Evolutionary conservation across 31 red algal species (phyloP).

Genomic region (Asparagopsis taxiformis): DNA sequence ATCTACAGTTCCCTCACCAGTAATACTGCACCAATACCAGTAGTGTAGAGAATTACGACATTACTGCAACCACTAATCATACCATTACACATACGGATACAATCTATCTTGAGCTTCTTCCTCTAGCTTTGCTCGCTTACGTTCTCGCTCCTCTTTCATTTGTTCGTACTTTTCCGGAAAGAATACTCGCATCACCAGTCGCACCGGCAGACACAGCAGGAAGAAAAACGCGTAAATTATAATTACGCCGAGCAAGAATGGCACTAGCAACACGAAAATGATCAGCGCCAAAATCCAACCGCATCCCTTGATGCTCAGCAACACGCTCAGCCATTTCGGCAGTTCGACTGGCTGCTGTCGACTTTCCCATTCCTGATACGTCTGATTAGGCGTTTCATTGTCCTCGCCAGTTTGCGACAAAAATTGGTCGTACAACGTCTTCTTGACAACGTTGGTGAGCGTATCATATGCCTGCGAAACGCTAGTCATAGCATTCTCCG

Average conservation of each 20-base stretch:
- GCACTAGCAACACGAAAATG: constrained; percentile 35
- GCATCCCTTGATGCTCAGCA: constrained; percentile 62
- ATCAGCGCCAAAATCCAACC: constrained; percentile 50
- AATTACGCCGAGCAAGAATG: constrained; percentile 46
- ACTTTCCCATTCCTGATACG: constrained; percentile 88
- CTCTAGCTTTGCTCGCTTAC: constrained; percentile 59
- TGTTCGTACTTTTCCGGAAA: constrained; percentile 80
- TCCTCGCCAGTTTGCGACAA: constrained; percentile 74
- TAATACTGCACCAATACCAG: too few relatives aligned
- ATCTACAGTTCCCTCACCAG: constrained; percentile 1
- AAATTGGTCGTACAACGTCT: constrained; percentile 90
- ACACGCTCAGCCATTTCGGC: constrained; percentile 59
- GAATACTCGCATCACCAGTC: constrained; percentile 33
- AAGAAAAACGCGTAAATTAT: constrained; percentile 51
- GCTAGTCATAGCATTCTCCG: constrained; percentile 80
- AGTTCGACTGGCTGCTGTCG: constrained; percentile 74
- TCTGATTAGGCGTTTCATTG: constrained; percentile 61
- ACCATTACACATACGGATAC: constrained; percentile 69
- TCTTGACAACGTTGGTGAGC: constrained; percentile 87
- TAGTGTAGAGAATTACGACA: too few relatives aligned
- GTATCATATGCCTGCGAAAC: constrained; percentile 94
- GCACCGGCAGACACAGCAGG: constrained; percentile 42
- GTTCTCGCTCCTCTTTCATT: constrained; percentile 60
- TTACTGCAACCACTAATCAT: too few relatives aligned
- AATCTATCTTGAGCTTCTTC: constrained; percentile 74